Conservation (phyloP, 192 early-diverging fungal species). For the Backusella psychrophila region DNA sequence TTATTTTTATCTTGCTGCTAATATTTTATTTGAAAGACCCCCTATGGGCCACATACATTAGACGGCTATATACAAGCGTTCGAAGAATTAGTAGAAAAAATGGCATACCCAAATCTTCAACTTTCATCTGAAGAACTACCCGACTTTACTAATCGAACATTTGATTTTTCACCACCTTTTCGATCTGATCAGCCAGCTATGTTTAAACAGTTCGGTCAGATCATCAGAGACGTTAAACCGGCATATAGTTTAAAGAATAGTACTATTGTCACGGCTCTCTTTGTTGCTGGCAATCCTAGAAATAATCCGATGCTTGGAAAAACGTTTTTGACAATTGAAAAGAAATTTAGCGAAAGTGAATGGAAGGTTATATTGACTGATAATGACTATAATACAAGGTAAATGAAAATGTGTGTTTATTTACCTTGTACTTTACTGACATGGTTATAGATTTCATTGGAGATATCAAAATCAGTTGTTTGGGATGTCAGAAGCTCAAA, state of each 20-base stretch:
- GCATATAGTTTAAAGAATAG: background rate
- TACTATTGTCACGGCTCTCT: background rate
- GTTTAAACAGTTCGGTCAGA: constrained; percentile 29
- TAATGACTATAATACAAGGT: constrained; percentile 26
- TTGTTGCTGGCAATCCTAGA: constrained; percentile 34
- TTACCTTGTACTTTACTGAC: background rate
- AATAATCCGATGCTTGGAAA: constrained; percentile 21
- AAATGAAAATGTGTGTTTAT: background rate
- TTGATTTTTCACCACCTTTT: background rate
- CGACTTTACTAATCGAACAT: constrained; percentile 14
- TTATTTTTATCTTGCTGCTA: too few relatives aligned
- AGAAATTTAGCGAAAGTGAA: background rate
- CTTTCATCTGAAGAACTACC: background rate
- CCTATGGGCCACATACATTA: constrained; percentile 57
- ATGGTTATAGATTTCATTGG: constrained; percentile 16
- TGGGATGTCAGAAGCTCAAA: constrained; percentile 16
- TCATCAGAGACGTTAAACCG: constrained; percentile 12
- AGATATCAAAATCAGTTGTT: constrained; percentile 1
- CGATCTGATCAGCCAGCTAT: constrained; percentile 8
- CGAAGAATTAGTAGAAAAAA: constrained; percentile 42
- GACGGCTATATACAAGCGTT: constrained; percentile 51
- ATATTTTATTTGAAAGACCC: constrained; percentile 31
- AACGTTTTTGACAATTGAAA: constrained; percentile 27
- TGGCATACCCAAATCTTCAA: constrained; percentile 19
- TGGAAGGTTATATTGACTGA: constrained; percentile 27